Percentiles rank a stretch among this genome's conserved stretches.
Conservation (phyloP, 768 basidiomycete species). For the Krasilnikovozyma curviuscula region DNA sequence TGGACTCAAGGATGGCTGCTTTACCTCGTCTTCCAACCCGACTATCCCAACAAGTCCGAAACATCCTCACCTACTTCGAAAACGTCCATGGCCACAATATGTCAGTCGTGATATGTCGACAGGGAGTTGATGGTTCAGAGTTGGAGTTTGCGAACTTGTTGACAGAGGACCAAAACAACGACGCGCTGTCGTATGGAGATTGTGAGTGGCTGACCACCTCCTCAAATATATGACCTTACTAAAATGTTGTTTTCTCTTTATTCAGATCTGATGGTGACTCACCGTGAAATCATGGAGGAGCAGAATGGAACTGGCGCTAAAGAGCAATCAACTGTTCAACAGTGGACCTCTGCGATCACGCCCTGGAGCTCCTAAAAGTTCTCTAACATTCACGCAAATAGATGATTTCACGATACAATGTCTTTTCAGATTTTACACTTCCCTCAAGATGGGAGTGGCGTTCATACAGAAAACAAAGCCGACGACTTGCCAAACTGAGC, state of each 20-base stretch:
- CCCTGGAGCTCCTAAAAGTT: too few species aligned
- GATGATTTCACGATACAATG: too few species aligned
- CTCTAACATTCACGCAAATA: too few species aligned
- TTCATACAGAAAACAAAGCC: too few species aligned
- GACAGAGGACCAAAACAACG: slow-evolving; percentile 91
- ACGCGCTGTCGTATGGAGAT: slow-evolving; percentile 75
- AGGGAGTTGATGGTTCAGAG: slow-evolving; percentile 80
- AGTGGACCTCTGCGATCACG: too few species aligned
- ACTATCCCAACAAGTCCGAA: slow-evolving; percentile 65
- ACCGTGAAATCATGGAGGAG: slow-evolving; percentile 1
- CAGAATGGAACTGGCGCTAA: too few species aligned
- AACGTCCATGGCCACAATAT: slow-evolving; percentile 28
- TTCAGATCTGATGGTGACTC: not conserved
- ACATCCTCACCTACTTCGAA: slow-evolving; percentile 55
- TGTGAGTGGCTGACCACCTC: slow-evolving; percentile 32
- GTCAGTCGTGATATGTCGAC: slow-evolving; percentile 53
- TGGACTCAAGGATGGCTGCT: slow-evolving; percentile 48
- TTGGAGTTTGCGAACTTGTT: slow-evolving; percentile 95
- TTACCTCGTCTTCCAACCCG: slow-evolving; percentile 53
- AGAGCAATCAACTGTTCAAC: too few species aligned
- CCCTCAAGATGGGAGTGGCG: too few species aligned
- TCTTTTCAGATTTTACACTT: too few species aligned
- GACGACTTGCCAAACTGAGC: too few species aligned
- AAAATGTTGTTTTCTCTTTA: not conserved
- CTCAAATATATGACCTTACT: not conserved